These are phyloP conservation scores for Suillus discolor DNA, from an alignment of 768 basidiomycete genomes.

Conservation along the genomic window DNA sequence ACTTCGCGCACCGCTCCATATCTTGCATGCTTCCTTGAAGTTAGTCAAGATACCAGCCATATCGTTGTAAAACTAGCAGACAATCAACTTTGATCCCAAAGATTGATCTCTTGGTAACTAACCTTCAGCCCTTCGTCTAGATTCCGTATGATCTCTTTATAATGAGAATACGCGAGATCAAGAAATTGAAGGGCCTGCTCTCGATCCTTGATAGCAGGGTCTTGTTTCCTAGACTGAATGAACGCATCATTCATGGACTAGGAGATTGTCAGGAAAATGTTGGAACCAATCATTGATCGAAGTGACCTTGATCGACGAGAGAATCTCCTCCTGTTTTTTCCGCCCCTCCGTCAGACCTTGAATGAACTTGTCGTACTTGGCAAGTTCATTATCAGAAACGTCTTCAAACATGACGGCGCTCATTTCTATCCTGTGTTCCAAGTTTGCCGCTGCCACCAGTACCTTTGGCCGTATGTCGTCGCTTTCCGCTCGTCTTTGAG, in stretches of 20 bases:
- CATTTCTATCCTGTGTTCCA: conserved; percentile 70
- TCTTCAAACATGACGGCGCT: conserved; percentile 89
- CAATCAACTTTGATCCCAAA: background rate
- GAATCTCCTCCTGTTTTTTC: conserved; percentile 62
- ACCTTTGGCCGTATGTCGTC: conserved; percentile 80
- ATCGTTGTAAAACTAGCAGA: conserved; percentile 86
- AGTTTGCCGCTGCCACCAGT: conserved; percentile 60
- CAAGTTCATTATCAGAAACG: conserved; percentile 73
- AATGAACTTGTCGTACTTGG: conserved; percentile 80
- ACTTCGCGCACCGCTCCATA: conserved; percentile 72
- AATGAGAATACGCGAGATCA: conserved; percentile 85
- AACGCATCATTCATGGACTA: conserved; percentile 74
- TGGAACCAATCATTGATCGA: background rate
- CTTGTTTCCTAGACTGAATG: conserved; percentile 75
- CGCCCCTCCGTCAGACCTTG: conserved; percentile 55
- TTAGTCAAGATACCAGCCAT: conserved; percentile 69
- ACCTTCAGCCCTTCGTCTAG: conserved; percentile 89
- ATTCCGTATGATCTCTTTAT: conserved; percentile 81
- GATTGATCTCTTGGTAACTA: conserved; percentile 12
- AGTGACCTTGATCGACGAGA: conserved; percentile 70
- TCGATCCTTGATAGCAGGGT: conserved; percentile 75
- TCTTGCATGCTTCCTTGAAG: conserved; percentile 75
- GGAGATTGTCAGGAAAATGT: conserved; percentile 16
- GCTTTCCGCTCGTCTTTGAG: conserved; percentile 55
- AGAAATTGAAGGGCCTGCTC: conserved; percentile 82